Base-by-base conservation (phyloP, 2,329 filamentous ascomycete genomes). In the Sarocladium strictum region DNA sequence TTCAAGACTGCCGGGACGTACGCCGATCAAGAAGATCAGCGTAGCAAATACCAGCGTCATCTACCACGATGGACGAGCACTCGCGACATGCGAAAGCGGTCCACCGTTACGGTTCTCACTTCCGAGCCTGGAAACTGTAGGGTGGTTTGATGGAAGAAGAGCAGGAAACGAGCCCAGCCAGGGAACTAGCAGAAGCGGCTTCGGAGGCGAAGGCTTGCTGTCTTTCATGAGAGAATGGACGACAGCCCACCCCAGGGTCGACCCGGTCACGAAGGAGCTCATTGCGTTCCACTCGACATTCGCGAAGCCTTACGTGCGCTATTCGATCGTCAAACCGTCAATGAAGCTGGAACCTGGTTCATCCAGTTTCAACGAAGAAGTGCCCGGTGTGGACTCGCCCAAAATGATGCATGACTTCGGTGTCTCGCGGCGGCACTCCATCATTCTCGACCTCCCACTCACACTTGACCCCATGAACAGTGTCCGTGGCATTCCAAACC, bases 341-440 rank as follows among this genome's bases (percentile, higher is more conserved):
- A 64, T 61, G 3, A 60, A 66, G 23, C 54, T 58, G 2, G 60
- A 59, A 4, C 55, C 55, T 9, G 32, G 67, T 61, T 51, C 60
- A 72, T 49, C 69, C 2, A 54, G 56, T 12, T 69, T 86, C 55
- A 81, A 82, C 58, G 68, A 73, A 6, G 72, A 83, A 0, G 75
- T 89, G 0, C 78, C 83, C 0, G 84, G 85, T 0, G 74, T 89
- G 24, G 71, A 72, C 3, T 79, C 79, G 1, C 80, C 84, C 1
- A 87, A 85, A 63, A 85, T 89, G 78, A 89, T 89, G 84, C 86
- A 89, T 63, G 86, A 89, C 64, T 89, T 89, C 66, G 86, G 86
- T 14, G 85, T 85, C 1, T 86, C 85, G 1, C 74, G 69, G 4
- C 66, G 63, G 4, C 77, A 87, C 61, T 87, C 85, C 0, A 69